Percentiles rank a stretch among this genome's conserved stretches.
Evolutionary conservation across 768 basidiomycete genomes (phyloP).

Genomic region (Tubosaeta sp.): DNA sequence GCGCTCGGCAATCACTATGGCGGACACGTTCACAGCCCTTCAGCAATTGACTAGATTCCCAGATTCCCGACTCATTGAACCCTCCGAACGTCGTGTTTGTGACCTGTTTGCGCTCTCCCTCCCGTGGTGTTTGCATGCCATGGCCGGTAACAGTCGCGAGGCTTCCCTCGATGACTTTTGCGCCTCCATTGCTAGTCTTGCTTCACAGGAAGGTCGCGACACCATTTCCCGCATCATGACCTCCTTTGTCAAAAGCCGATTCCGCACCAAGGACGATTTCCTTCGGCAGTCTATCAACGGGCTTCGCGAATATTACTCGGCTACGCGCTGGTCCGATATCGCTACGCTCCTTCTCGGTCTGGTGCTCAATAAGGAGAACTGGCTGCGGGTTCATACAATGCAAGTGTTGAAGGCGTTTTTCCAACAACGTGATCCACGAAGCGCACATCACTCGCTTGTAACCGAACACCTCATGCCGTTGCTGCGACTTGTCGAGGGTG

Average conservation of each 20-base stretch:
- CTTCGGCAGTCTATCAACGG: constrained; percentile 83
- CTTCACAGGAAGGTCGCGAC: constrained; percentile 65
- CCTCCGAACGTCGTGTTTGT: constrained; percentile 66
- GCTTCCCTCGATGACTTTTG: constrained; percentile 66
- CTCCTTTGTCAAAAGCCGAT: constrained; percentile 81
- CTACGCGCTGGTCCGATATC: constrained; percentile 72
- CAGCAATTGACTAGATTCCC: constrained; percentile 56
- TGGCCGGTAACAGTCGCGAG: constrained; percentile 59
- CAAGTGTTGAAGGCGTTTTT: constrained; percentile 88
- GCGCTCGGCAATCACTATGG: constrained; percentile 69
- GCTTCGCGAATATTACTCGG: constrained; percentile 80
- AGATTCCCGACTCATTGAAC: constrained; percentile 66
- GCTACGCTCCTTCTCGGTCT: constrained; percentile 84
- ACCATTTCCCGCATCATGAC: constrained; percentile 86
- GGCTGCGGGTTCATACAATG: constrained; percentile 80
- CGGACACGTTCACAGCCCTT: constrained; percentile 64
- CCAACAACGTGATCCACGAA: constrained; percentile 77
- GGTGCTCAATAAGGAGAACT: constrained; percentile 75
- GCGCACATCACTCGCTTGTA: constrained; percentile 67
- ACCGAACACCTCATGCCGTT: constrained; percentile 91
- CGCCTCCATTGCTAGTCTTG: constrained; percentile 65
- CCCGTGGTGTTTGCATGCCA: constrained; percentile 86
- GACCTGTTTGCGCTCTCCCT: constrained; percentile 77
- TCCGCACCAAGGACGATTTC: constrained; percentile 92
- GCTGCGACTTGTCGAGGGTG: constrained; percentile 81